Evolutionary conservation across 192 early-diverging fungal genomes (phyloP), one percentile per base, ranked within the genome.

Genomic region (Backusella tarrabulga): DNA sequence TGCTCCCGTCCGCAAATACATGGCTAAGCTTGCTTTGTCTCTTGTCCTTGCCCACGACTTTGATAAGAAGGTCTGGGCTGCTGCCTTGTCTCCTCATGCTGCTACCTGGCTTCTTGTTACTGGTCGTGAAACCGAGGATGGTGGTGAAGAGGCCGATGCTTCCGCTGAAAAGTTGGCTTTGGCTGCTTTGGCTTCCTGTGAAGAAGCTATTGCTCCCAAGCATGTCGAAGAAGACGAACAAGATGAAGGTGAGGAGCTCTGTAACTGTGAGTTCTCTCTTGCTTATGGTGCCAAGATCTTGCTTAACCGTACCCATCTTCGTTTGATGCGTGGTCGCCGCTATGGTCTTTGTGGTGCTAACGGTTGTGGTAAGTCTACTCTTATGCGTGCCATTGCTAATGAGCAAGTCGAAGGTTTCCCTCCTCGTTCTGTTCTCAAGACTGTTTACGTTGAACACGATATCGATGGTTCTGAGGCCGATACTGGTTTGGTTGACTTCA

Each of bases 351-450:
- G 88, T 79, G 94, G 92, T 76, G 89, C 90, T 78, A 95, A 96
- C 87, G 94, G 94, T 86, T 88, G 85, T 80, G 94, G 94, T 76
- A 79, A 79, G 54, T 90, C 93, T 36, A 96, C 94, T 67, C 88
- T 96, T 68, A 93, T 96, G 92, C 86, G 93, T 67, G 92, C 94
- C 81, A 96, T 96, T 81, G 91, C 93, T 67, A 92, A 91, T 72
- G 93, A 91, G 46, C 90, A 93, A 81, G 84, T 96, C 68, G 93
- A 94, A 79, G 92, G 92, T 54, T 95, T 95, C 92, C 94, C 94
- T 38, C 89, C 92, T 12, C 79, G 84, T 8, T 86, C 90, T 63
- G 90, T 88, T 75, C 87, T 95, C 69, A 87, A 88, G 74, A 95
- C 93, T 40, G 90, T 94, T 68, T 93, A 92, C 69, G 94, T 95